Conservation (phyloP, 257 asterid species). For the Cinchona pubescens region DNA sequence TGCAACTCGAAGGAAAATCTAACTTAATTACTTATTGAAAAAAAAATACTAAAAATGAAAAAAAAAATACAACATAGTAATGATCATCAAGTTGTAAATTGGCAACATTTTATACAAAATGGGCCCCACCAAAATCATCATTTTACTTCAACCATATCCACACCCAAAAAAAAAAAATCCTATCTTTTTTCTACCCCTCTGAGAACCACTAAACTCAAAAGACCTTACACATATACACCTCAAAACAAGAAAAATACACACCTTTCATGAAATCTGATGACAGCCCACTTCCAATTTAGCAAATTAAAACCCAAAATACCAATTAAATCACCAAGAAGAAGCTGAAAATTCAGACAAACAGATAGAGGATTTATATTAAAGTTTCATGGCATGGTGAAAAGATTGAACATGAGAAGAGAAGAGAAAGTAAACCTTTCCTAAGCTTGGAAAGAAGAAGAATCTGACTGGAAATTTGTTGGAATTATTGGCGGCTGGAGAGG, state of each 20-base stretch:
- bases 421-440: conserved; percentile 25
- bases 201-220: too few relatives aligned
- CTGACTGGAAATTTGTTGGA: conserved; percentile 23
- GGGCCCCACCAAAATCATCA: conserved; percentile 31
- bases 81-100: not conserved
- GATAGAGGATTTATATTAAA: not conserved
- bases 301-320: conserved; percentile 4
- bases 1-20: conserved; percentile 7
- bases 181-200: conserved; percentile 2
- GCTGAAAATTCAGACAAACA: not conserved
- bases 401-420: conserved; percentile 7
- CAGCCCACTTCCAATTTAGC: conserved; percentile 13
- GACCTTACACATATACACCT: not conserved
- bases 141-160: conserved; percentile 18
- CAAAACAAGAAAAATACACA: conserved; percentile 3
- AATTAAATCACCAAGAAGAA: not conserved
- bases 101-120: conserved; percentile 13
- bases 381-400: not conserved
- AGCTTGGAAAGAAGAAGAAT: conserved; percentile 22
- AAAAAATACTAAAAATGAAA: conserved; percentile 13
- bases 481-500: conserved; percentile 35
- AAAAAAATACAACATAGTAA: not conserved
- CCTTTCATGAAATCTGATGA: not conserved
- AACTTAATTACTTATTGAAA: conserved; percentile 18
- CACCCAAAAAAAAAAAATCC: not conserved